phyloP scores from a whole-genome alignment of 495 filamentous ascomycete genomes.

The Penicillium simplicissimum region DNA sequence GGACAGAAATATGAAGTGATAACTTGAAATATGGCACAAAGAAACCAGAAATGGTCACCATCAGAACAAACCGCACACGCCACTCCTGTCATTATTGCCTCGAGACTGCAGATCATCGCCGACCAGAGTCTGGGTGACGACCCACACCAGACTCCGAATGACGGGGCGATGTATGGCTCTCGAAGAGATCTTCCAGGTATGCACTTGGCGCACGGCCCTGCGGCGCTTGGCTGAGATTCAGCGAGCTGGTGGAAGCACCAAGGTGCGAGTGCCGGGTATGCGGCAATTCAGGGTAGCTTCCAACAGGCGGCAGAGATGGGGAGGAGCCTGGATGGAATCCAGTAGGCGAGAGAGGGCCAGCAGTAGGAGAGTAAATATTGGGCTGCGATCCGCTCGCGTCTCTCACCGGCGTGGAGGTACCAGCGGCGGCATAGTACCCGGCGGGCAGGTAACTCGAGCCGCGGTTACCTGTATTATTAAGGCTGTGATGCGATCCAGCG shows the following conservation, averaged over 20 bases:
- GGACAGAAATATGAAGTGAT: neutral
- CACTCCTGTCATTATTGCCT: slow-evolving; percentile 13
- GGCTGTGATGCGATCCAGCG: slow-evolving; percentile 27
- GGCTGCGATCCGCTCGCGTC: slow-evolving; percentile 15
- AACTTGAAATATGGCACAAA: slow-evolving; percentile 3
- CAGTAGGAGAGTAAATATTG: slow-evolving; percentile 18
- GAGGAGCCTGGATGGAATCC: slow-evolving; percentile 67
- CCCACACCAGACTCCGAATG: slow-evolving; percentile 15
- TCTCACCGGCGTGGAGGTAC: slow-evolving; percentile 50
- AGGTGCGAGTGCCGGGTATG: slow-evolving; percentile 36
- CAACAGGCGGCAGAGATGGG: slow-evolving; percentile 53
- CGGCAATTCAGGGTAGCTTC: slow-evolving; percentile 32
- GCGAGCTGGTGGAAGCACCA: slow-evolving; percentile 63
- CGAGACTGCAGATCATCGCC: neutral
- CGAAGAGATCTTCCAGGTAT: slow-evolving; percentile 90
- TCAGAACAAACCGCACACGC: neutral
- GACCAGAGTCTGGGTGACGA: slow-evolving; percentile 5
- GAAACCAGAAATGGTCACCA: neutral
- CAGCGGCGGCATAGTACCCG: slow-evolving; percentile 81
- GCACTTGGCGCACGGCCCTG: slow-evolving; percentile 83
- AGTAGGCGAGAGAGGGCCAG: slow-evolving; percentile 27
- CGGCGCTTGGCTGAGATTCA: slow-evolving; percentile 67
- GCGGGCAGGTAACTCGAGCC: slow-evolving; percentile 78
- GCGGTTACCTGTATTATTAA: slow-evolving; percentile 45
- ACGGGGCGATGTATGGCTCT: slow-evolving; percentile 52